Percentiles rank a stretch among this genome's conserved stretches.
Evolutionary conservation across 2,329 filamentous ascomycete species (phyloP).

Genomic region (Fusarium tanahbumbuense): DNA sequence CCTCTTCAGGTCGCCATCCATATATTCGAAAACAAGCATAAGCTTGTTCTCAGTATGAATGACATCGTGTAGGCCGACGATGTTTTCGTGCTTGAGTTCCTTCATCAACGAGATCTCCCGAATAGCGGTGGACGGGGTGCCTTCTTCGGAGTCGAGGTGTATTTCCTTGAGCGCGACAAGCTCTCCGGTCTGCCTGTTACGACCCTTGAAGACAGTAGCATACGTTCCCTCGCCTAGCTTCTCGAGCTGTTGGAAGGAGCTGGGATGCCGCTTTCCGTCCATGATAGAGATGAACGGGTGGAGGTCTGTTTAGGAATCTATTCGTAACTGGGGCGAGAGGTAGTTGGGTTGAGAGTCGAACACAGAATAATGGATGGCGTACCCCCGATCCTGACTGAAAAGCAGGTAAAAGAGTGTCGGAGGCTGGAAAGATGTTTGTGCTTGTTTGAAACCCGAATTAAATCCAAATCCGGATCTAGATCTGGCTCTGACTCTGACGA

Average conservation of each 20-base stretch:
- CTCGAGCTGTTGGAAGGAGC: constrained; percentile 98
- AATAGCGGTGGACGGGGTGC: constrained; percentile 95
- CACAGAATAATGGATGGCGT: constrained; percentile 27
- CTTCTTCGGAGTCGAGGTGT: constrained; percentile 97
- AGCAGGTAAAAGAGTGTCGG: not conserved
- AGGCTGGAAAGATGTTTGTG: not conserved
- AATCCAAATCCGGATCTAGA: not conserved
- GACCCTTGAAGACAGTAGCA: constrained; percentile 98
- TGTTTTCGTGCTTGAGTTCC: constrained; percentile 98
- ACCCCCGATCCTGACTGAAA: constrained; percentile 21
- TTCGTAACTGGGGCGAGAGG: constrained; percentile 8
- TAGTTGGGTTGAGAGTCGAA: constrained; percentile 12
- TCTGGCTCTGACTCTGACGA: not conserved
- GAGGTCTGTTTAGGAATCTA: constrained; percentile 3
- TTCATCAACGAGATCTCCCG: constrained; percentile 99
- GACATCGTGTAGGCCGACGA: constrained; percentile 96
- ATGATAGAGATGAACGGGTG: constrained; percentile 60
- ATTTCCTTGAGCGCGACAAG: constrained; percentile 98
- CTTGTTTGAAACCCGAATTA: not conserved
- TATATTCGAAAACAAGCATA: constrained; percentile 99
- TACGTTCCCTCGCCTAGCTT: constrained; percentile 99
- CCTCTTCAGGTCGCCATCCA: constrained; percentile 98
- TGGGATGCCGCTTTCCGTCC: constrained; percentile 93
- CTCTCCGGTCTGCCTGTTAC: constrained; percentile 96
- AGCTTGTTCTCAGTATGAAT: constrained; percentile 99